phyloP scores from a whole-genome alignment of 495 filamentous ascomycete species.

The Xylaria cubensis region DNA sequence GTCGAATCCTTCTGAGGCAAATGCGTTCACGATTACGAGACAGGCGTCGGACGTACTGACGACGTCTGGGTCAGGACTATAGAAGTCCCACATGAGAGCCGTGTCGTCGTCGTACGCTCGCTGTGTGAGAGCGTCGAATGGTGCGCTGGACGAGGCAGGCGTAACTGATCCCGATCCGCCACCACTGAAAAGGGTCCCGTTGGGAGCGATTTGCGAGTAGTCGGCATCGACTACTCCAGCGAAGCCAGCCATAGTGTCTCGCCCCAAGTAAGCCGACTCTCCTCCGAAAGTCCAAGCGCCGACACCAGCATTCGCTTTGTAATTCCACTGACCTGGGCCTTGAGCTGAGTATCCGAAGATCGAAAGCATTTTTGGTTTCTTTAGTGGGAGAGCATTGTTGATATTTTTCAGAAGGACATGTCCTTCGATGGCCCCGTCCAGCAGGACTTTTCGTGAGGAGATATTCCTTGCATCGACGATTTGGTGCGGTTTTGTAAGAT shows the following conservation, averaged over 20 bases:
- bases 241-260: slow-evolving; percentile 23
- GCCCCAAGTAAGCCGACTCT: slow-evolving; percentile 18
- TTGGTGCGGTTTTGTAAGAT: slow-evolving; percentile 57
- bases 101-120: slow-evolving; percentile 51
- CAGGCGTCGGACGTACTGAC: slow-evolving; percentile 59
- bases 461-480: slow-evolving; percentile 43
- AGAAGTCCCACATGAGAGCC: slow-evolving; percentile 43
- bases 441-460: slow-evolving; percentile 34
- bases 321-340: slow-evolving; percentile 27
- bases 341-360: slow-evolving; percentile 42
- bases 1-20: slow-evolving; percentile 52
- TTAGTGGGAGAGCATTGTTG: slow-evolving; percentile 53
- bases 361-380: slow-evolving; percentile 39
- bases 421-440: slow-evolving; percentile 43
- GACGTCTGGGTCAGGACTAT: slow-evolving; percentile 33
- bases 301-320: slow-evolving; percentile 4
- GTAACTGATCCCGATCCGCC: slow-evolving; percentile 56
- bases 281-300: slow-evolving; percentile 28
- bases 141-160: slow-evolving; percentile 50
- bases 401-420: slow-evolving; percentile 61
- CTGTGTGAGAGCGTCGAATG: slow-evolving; percentile 58
- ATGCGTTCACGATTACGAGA: slow-evolving; percentile 59
- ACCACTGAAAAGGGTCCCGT: slow-evolving; percentile 53
- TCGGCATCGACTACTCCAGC: slow-evolving; percentile 12
- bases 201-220: slow-evolving; percentile 29